Evolutionary conservation across 139 green algal genomes (phyloP).

Genomic region (Chlamydomonas sp.): DNA sequence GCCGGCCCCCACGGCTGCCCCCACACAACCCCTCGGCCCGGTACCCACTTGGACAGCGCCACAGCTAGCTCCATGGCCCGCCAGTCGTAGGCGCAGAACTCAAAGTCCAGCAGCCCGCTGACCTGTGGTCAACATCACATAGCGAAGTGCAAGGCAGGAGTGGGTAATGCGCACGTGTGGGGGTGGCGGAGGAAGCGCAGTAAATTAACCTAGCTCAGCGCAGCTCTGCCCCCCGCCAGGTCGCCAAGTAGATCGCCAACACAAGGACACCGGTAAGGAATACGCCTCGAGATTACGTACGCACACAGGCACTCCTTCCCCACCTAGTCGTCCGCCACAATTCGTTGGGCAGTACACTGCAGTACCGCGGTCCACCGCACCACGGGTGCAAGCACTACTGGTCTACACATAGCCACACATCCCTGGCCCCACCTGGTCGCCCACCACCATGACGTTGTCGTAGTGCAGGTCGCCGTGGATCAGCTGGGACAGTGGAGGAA

Average conservation of each 20-base stretch:
- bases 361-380: too few relatives aligned
- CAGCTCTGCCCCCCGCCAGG: too few relatives aligned
- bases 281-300: too few relatives aligned
- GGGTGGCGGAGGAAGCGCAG: too few relatives aligned
- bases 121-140: background rate
- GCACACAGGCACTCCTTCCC: too few relatives aligned
- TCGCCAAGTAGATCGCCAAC: too few relatives aligned
- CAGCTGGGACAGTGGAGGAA: slow-evolving; percentile 11
- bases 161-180: background rate
- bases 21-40: background rate
- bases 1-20: background rate
- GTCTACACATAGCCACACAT: background rate
- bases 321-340: background rate
- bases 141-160: background rate
- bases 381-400: too few relatives aligned
- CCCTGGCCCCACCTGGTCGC: slow-evolving; percentile 21
- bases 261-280: too few relatives aligned
- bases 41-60: slow-evolving; percentile 47
- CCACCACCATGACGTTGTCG: slow-evolving; percentile 62
- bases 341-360: background rate
- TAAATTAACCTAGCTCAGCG: too few relatives aligned
- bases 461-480: slow-evolving; percentile 73
- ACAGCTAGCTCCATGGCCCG: slow-evolving; percentile 71
- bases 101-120: slow-evolving; percentile 63
- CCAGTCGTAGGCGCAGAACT: slow-evolving; percentile 62